Base-by-base conservation (phyloP, 345 rosid species). In the Leavenworthia alabamica region DNA sequence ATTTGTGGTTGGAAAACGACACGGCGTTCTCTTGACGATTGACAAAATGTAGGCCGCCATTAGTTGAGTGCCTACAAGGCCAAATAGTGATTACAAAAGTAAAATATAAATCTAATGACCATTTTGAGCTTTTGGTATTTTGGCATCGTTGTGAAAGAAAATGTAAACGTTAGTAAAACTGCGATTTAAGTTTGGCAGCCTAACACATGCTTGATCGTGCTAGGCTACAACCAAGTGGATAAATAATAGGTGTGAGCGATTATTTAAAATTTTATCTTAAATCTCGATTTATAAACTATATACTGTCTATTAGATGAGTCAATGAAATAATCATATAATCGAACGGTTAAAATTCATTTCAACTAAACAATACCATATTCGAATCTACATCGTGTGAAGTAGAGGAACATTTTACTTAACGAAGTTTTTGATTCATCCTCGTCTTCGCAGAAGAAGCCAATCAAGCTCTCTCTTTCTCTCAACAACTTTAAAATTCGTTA, bases 401-500 rank as follows among this genome's bases (percentile, higher is more conserved):
- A 70, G 60, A 70, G 45, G 63, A 70, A 55, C n/a, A 43, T 5
- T n/a, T n/a, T n/a, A n/a, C 43, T 23, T 51, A 4, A 36, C 17
- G 19, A 63, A 50, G n/a, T n/a, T 36, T 62, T 56, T 56, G 52
- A 47, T 56, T 47, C 45, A 20, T 55, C 57, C 50, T 62, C 55
- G 74, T n/a, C n/a, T n/a, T n/a, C n/a, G n/a, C n/a, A n/a, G n/a
- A n/a, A n/a, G n/a, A n/a, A n/a, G n/a, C n/a, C n/a, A n/a, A n/a
- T n/a, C n/a, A n/a, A n/a, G n/a, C 68, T 28, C 9, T 28, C 12
- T n/a, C 37, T 55, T 23, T 41, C 31, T 36, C 59, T 62, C 56
- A 31, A 39, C 63, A 39, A 55, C 31, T 56, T 70, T 68, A 46
- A 62, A 70, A 55, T n/a, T n/a, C n/a, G n/a, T n/a, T n/a, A n/a